These are phyloP conservation scores for Grigorovia humatica DNA, from an alignment of 805 yeast species.

Conservation along the genomic window DNA sequence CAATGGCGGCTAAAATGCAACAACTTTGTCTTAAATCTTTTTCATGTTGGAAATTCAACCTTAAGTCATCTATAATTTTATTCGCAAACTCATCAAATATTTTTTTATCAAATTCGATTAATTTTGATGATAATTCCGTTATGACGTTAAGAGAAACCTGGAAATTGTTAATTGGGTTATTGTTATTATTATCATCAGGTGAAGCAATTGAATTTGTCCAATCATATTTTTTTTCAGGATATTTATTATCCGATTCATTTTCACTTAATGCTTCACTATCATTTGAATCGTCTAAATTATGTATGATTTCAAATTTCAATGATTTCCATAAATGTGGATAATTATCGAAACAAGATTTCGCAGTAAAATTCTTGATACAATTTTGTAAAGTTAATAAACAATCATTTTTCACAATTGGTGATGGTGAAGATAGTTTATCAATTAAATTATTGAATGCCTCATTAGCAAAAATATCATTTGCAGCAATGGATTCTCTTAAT, in stretches of 20 bases:
- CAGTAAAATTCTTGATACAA: constrained; percentile 45
- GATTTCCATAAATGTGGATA: constrained; percentile 83
- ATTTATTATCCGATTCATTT: background rate
- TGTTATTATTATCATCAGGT: constrained; percentile 21
- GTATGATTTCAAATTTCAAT: constrained; percentile 78
- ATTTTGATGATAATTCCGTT: constrained; percentile 32
- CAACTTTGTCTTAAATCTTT: constrained; percentile 57
- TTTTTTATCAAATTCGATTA: constrained; percentile 24
- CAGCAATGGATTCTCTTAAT: constrained; percentile 51
- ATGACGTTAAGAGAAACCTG: constrained; percentile 38
- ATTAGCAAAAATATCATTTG: constrained; percentile 52
- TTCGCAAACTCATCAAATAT: constrained; percentile 32
- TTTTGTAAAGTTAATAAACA: constrained; percentile 50
- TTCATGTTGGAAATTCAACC: constrained; percentile 39
- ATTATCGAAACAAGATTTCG: constrained; percentile 39
- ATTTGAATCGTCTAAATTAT: constrained; percentile 48
- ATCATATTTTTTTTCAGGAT: constrained; percentile 1
- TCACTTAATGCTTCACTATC: background rate
- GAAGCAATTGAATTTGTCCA: constrained; percentile 8
- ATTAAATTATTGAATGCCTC: constrained; percentile 70
- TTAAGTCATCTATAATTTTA: constrained; percentile 40
- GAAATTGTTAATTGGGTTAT: constrained; percentile 21
- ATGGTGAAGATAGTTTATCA: constrained; percentile 70
- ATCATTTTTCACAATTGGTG: constrained; percentile 64
- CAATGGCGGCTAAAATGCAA: constrained; percentile 45